Evolutionary conservation across 345 rosid genomes (phyloP).

Genomic region (Limnanthes douglasii): DNA sequence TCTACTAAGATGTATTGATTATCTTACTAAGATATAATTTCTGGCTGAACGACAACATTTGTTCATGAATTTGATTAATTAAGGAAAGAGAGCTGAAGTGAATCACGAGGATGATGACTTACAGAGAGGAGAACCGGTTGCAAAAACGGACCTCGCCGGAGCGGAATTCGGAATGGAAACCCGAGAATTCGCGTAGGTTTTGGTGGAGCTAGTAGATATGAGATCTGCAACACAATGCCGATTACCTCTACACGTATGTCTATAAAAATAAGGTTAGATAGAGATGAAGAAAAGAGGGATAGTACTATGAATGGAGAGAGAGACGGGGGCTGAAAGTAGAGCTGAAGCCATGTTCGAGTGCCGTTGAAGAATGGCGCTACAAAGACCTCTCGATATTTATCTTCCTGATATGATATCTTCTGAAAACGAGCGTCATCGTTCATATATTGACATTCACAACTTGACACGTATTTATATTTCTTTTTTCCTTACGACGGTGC

Average conservation of each 20-base stretch:
- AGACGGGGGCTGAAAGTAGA: slow-evolving; percentile 43
- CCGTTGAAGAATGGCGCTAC: neutral
- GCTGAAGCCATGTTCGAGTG: slow-evolving; percentile 32
- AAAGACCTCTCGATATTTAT: slow-evolving; percentile 6
- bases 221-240: slow-evolving; percentile 21
- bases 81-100: neutral
- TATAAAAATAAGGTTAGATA: neutral
- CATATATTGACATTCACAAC: too few species aligned
- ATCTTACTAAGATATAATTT: neutral
- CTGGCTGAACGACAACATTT: too few species aligned
- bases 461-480: too few species aligned
- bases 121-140: slow-evolving; percentile 56
- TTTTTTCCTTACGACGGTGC: too few species aligned
- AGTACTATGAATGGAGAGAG: slow-evolving; percentile 31
- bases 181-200: slow-evolving; percentile 10
- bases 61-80: neutral
- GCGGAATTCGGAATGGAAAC: slow-evolving; percentile 19
- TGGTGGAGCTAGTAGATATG: too few species aligned
- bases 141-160: slow-evolving; percentile 23
- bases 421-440: too few species aligned
- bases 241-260: neutral
- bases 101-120: neutral
- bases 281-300: slow-evolving; percentile 6
- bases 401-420: too few species aligned
- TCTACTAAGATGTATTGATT: neutral